Conservation (phyloP, 495 filamentous ascomycete genomes). For the Cercophora samala region DNA sequence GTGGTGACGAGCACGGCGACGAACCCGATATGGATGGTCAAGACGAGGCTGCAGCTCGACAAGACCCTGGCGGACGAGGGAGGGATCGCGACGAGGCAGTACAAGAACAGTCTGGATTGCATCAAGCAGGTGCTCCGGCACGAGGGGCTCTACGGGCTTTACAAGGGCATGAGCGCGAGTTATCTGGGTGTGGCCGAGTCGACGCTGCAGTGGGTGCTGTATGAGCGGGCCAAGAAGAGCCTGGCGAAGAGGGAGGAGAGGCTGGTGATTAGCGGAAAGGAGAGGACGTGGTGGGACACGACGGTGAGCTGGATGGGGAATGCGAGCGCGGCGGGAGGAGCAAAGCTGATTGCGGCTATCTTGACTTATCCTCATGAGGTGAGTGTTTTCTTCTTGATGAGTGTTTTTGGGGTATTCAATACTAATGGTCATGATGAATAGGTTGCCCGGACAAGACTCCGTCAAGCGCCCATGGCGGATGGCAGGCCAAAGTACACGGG, state of each 20-base stretch:
- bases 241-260: conserved; percentile 57
- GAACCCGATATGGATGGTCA: conserved; percentile 91
- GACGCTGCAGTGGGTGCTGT: conserved; percentile 82
- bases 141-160: conserved; percentile 74
- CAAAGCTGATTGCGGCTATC: conserved; percentile 76
- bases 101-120: conserved; percentile 81
- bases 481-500: conserved; percentile 78
- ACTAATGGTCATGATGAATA: conserved; percentile 31
- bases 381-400: conserved; percentile 21
- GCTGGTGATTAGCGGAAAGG: conserved; percentile 50
- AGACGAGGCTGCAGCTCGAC: conserved; percentile 85
- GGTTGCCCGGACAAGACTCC: conserved; percentile 76
- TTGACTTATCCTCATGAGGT: conserved; percentile 89
- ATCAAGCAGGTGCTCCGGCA: conserved; percentile 68
- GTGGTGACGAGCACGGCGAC: conserved; percentile 80
- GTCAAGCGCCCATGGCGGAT: conserved; percentile 72
- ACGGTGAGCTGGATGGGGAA: conserved; percentile 66
- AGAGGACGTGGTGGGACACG: conserved; percentile 60
- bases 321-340: conserved; percentile 70
- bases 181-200: conserved; percentile 84
- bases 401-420: not conserved
- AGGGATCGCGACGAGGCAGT: conserved; percentile 54
- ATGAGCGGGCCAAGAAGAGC: conserved; percentile 74
- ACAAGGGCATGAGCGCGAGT: conserved; percentile 81
- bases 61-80: conserved; percentile 56